Evolutionary conservation across 768 basidiomycete species (phyloP).

Genomic region (Hygrocybe coccinea): DNA sequence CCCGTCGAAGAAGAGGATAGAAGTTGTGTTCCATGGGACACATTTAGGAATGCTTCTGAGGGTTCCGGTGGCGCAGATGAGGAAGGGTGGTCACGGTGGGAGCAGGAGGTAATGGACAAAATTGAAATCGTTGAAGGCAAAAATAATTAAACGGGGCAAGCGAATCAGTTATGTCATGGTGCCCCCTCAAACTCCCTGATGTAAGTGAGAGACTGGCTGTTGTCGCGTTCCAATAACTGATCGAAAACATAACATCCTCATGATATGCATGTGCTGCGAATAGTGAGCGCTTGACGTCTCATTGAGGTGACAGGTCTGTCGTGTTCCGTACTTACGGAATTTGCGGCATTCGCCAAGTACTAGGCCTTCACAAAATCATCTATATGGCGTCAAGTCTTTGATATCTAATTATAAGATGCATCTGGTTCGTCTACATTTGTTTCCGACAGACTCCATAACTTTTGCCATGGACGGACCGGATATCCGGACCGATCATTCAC

Average conservation of each 20-base stretch:
- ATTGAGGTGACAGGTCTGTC: too few relatives aligned
- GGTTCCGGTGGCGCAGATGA: slow-evolving; percentile 53
- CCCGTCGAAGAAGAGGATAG: slow-evolving; percentile 47
- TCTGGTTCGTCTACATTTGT: too few relatives aligned
- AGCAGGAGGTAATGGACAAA: slow-evolving; percentile 66
- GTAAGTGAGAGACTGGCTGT: background rate
- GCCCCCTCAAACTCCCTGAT: background rate
- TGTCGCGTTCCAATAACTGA: too few relatives aligned
- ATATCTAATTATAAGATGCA: too few relatives aligned
- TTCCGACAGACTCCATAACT: too few relatives aligned
- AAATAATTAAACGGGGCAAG: background rate
- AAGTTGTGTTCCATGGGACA: slow-evolving; percentile 68
- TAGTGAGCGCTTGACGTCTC: too few relatives aligned
- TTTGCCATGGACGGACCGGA: background rate
- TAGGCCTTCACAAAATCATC: too few relatives aligned
- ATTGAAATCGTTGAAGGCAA: slow-evolving; percentile 51
- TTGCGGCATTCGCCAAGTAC: too few relatives aligned
- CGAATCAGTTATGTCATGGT: background rate
- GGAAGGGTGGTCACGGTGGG: slow-evolving; percentile 77
- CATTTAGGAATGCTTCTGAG: slow-evolving; percentile 58
- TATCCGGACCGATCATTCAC: background rate
- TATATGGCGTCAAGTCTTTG: too few relatives aligned
- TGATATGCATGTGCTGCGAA: too few relatives aligned
- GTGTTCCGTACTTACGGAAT: too few relatives aligned
- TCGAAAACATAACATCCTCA: too few relatives aligned